Evolutionary conservation across 371 early-diverging fungal species (phyloP).

Genomic region (Zychaea mexicana): DNA sequence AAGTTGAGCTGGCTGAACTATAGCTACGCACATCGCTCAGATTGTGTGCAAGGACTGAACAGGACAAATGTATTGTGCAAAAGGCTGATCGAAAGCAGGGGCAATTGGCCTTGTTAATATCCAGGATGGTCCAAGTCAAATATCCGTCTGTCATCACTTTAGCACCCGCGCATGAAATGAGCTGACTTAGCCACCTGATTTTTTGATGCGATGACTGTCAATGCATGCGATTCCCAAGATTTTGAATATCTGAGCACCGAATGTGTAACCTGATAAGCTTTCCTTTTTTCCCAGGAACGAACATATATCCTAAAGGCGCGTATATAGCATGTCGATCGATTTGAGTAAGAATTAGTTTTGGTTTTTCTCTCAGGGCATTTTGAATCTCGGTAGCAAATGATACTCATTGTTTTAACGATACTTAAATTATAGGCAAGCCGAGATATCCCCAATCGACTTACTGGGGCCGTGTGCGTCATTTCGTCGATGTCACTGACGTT

Average conservation of each 20-base stretch:
- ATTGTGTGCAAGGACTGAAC: too few species aligned
- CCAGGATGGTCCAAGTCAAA: too few species aligned
- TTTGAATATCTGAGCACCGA: neutral
- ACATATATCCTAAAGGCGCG: neutral
- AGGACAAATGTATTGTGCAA: too few species aligned
- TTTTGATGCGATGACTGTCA: too few species aligned
- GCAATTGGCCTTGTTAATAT: too few species aligned
- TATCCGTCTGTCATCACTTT: too few species aligned
- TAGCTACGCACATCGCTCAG: too few species aligned
- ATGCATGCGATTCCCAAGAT: neutral
- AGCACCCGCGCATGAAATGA: too few species aligned
- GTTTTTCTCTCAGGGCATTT: neutral
- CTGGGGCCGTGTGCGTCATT: slow-evolving; percentile 74
- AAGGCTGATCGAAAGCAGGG: too few species aligned
- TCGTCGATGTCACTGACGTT: slow-evolving; percentile 70
- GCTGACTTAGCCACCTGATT: too few species aligned
- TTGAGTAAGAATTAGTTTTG: slow-evolving; percentile 3
- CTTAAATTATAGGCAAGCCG: slow-evolving; percentile 48
- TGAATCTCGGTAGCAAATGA: neutral
- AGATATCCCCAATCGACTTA: slow-evolving; percentile 73
- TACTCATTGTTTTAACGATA: neutral
- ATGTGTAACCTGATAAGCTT: neutral
- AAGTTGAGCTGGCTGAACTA: too few species aligned
- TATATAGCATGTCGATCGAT: neutral
- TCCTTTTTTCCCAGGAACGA: neutral